These are phyloP conservation scores for Tylopilus plumbeoviolaceoides DNA, from an alignment of 768 basidiomycete genomes.

Conservation along the genomic window DNA sequence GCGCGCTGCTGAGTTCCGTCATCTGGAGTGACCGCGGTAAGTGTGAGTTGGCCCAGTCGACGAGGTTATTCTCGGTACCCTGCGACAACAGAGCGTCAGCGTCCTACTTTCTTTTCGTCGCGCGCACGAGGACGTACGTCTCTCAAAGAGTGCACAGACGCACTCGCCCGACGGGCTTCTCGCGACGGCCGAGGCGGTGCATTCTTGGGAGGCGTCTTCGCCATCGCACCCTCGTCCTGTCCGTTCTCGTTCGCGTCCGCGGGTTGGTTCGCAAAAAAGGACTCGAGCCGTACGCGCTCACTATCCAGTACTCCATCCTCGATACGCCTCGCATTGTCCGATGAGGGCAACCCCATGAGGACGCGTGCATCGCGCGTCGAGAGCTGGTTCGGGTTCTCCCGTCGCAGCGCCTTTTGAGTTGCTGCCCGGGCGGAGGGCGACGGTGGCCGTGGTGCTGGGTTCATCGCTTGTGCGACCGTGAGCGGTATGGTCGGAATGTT, in stretches of 20 bases:
- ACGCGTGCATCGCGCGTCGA: constrained; percentile 77
- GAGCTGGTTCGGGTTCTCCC: constrained; percentile 82
- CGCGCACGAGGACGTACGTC: constrained; percentile 4
- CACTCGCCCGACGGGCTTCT: constrained; percentile 48
- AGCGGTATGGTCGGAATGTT: constrained; percentile 96
- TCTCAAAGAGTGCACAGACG: constrained; percentile 24
- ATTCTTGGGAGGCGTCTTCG: constrained; percentile 6
- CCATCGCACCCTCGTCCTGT: constrained; percentile 10
- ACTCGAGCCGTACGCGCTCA: constrained; percentile 49
- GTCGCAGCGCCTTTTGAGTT: constrained; percentile 79
- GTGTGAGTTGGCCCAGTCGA: constrained; percentile 88
- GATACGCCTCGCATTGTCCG: constrained; percentile 21
- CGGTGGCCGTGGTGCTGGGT: constrained; percentile 91
- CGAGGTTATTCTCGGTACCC: constrained; percentile 47
- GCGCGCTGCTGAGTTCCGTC: constrained; percentile 37
- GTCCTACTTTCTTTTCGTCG: neutral
- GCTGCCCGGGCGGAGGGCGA: constrained; percentile 86
- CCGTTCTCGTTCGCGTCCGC: constrained; percentile 16
- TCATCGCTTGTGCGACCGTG: constrained; percentile 93
- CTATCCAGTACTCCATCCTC: constrained; percentile 28
- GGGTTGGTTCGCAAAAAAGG: constrained; percentile 49
- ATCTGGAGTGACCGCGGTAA: constrained; percentile 65
- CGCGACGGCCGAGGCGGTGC: constrained; percentile 67
- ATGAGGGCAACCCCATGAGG: constrained; percentile 55
- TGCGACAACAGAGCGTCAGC: neutral